These are phyloP conservation scores for Cladosporium oxysporum DNA, from an alignment of 2,329 filamentous ascomycete species.

Conservation along the genomic window DNA sequence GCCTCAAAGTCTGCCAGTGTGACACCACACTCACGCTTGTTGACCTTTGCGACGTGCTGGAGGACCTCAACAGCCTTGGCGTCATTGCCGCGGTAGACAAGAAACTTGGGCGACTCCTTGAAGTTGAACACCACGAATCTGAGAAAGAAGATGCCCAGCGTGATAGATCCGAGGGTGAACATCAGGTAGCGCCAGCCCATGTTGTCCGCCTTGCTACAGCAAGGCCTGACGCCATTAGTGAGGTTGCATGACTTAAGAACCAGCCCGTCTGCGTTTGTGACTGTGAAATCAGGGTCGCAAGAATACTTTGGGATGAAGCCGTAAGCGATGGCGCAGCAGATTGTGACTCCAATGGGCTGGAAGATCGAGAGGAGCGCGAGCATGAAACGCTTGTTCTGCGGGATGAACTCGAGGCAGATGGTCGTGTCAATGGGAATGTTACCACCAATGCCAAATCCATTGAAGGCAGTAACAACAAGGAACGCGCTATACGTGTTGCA, in stretches of 20 bases:
- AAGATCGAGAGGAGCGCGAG: slow-evolving; percentile 57
- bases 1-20: slow-evolving; percentile 41
- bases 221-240: slow-evolving; percentile 34
- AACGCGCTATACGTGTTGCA: slow-evolving; percentile 54
- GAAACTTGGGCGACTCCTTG: slow-evolving; percentile 62
- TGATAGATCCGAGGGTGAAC: slow-evolving; percentile 45
- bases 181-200: slow-evolving; percentile 51
- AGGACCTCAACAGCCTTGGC: slow-evolving; percentile 52
- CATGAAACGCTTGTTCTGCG: slow-evolving; percentile 53
- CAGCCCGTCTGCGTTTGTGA: slow-evolving; percentile 31
- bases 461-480: slow-evolving; percentile 56
- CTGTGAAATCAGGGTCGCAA: slow-evolving; percentile 53
- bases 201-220: slow-evolving; percentile 43
- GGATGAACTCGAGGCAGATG: slow-evolving; percentile 59
- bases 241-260: slow-evolving; percentile 48
- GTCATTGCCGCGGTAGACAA: slow-evolving; percentile 56
- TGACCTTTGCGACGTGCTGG: slow-evolving; percentile 47
- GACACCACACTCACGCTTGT: slow-evolving; percentile 40
- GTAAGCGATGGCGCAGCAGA: slow-evolving; percentile 55
- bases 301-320: slow-evolving; percentile 55
- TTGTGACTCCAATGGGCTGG: slow-evolving; percentile 57
- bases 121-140: slow-evolving; percentile 58
- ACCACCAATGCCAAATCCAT: slow-evolving; percentile 54
- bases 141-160: slow-evolving; percentile 50
- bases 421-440: slow-evolving; percentile 60